phyloP scores from a whole-genome alignment of 441 rosid genomes.

The Adansonia rubrostipa region DNA sequence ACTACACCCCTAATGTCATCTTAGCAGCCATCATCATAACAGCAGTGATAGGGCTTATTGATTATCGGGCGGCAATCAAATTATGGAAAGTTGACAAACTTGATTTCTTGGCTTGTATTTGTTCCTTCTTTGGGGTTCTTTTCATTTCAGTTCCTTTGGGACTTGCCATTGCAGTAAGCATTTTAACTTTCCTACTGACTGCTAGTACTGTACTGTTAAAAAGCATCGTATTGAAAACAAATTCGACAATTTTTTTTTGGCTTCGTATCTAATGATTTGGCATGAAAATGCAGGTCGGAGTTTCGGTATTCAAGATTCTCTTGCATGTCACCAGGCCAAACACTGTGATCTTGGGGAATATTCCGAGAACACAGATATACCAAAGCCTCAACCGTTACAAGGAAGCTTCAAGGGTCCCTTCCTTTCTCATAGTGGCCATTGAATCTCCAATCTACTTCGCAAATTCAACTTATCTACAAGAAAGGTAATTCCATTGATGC shows the following conservation, averaged over 20 bases:
- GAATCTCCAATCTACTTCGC: slow-evolving; percentile 95
- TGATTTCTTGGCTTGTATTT: slow-evolving; percentile 80
- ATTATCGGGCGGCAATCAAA: slow-evolving; percentile 63
- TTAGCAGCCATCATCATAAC: slow-evolving; percentile 87
- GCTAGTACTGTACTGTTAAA: background rate
- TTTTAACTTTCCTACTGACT: background rate
- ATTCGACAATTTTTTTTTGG: background rate
- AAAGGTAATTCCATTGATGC: slow-evolving; percentile 51
- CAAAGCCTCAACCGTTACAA: slow-evolving; percentile 70
- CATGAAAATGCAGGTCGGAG: slow-evolving; percentile 67
- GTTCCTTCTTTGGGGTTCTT: slow-evolving; percentile 90
- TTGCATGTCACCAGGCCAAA: slow-evolving; percentile 89
- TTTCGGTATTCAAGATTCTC: slow-evolving; percentile 85
- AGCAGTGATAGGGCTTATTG: slow-evolving; percentile 91
- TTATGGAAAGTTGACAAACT: slow-evolving; percentile 95
- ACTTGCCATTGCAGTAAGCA: slow-evolving; percentile 81
- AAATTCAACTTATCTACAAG: slow-evolving; percentile 86
- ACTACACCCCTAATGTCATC: slow-evolving; percentile 89
- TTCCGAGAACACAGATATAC: slow-evolving; percentile 75
- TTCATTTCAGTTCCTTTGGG: slow-evolving; percentile 93
- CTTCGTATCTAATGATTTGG: background rate
- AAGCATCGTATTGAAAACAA: slow-evolving; percentile 10
- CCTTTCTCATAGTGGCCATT: slow-evolving; percentile 74
- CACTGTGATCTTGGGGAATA: slow-evolving; percentile 74
- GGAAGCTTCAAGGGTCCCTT: slow-evolving; percentile 74